Conservation (phyloP, 2,329 filamentous ascomycete genomes). For the Aspergillus jensenii region DNA sequence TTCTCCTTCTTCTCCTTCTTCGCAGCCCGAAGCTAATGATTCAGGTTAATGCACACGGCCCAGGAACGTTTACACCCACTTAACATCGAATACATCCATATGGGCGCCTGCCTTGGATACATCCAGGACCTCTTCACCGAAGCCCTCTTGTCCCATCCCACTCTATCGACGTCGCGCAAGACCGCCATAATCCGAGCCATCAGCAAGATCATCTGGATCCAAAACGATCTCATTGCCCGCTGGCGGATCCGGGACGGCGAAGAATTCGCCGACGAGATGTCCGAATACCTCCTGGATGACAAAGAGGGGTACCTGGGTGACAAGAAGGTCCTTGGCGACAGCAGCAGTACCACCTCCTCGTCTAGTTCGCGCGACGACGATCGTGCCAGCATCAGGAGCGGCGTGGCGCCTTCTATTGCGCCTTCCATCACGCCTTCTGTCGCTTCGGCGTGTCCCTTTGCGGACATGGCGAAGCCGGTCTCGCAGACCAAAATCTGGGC, state of each 20-base stretch:
- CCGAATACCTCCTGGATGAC: slow-evolving; percentile 49
- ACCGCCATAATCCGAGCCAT: slow-evolving; percentile 73
- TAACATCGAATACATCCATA: slow-evolving; percentile 78
- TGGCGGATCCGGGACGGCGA: slow-evolving; percentile 73
- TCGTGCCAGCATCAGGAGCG: slow-evolving; percentile 26
- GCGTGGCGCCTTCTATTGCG: slow-evolving; percentile 16
- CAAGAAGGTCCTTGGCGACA: slow-evolving; percentile 52
- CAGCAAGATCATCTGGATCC: slow-evolving; percentile 82
- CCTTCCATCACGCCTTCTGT: slow-evolving; percentile 21
- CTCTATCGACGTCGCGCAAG: slow-evolving; percentile 66
- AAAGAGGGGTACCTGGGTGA: slow-evolving; percentile 65
- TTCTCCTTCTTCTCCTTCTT: neutral
- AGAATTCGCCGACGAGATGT: slow-evolving; percentile 53
- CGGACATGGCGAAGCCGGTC: slow-evolving; percentile 22
- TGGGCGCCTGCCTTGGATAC: slow-evolving; percentile 69
- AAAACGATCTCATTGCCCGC: slow-evolving; percentile 82
- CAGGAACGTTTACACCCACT: slow-evolving; percentile 69
- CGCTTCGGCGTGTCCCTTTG: slow-evolving; percentile 30
- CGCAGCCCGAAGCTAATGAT: neutral
- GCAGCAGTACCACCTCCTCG: slow-evolving; percentile 14
- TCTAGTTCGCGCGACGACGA: slow-evolving; percentile 32
- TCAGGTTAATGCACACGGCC: slow-evolving; percentile 76
- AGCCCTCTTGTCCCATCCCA: slow-evolving; percentile 70
- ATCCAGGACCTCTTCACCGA: slow-evolving; percentile 77
- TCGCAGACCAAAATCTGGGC: slow-evolving; percentile 34